phyloP scores from a whole-genome alignment of 306 rosid species.

The Mimosa pudica region DNA sequence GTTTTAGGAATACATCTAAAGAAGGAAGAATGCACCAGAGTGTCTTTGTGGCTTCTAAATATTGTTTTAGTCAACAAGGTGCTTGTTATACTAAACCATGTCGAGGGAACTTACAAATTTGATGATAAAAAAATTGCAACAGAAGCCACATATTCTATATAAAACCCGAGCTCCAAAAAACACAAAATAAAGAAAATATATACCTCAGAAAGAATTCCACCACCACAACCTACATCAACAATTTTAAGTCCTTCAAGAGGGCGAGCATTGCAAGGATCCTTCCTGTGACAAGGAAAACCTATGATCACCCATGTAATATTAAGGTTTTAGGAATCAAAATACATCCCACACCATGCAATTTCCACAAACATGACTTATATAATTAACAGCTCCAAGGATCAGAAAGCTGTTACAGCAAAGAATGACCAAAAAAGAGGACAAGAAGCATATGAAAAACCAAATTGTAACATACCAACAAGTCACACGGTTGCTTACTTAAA shows the following conservation, averaged over 20 bases:
- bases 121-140: neutral
- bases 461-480: neutral
- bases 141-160: neutral
- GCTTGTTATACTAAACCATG: neutral
- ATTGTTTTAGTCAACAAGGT: neutral
- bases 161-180: constrained; percentile 7
- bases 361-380: constrained; percentile 1
- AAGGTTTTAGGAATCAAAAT: neutral
- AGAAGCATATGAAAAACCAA: neutral
- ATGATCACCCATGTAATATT: constrained; percentile 23
- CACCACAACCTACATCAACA: constrained; percentile 95
- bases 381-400: neutral
- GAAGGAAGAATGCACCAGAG: neutral
- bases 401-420: constrained; percentile 4
- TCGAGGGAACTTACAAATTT: neutral
- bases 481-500: constrained; percentile 50
- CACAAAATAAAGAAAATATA: constrained; percentile 3
- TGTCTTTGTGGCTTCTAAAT: neutral
- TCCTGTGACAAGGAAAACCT: constrained; percentile 56
- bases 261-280: constrained; percentile 64
- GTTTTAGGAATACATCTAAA: neutral
- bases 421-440: neutral
- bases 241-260: constrained; percentile 88
- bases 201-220: constrained; percentile 97
- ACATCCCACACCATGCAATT: neutral